These are phyloP conservation scores for Goffeauzyma gilvescens DNA, from an alignment of 768 basidiomycete species.

Conservation along the genomic window DNA sequence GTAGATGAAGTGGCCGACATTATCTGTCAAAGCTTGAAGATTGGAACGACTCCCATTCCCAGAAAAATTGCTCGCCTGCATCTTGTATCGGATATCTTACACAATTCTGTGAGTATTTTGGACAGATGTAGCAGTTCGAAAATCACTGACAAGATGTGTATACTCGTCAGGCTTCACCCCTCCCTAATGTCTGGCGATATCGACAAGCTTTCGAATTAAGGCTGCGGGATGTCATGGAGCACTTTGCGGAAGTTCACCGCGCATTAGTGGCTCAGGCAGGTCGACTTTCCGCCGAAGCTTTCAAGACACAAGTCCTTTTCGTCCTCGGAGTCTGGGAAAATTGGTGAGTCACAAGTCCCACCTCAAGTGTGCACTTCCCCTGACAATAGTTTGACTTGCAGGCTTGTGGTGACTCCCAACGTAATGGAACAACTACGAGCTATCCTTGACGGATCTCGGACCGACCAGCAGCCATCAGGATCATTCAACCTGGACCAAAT, in stretches of 20 bases:
- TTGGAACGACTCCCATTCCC: slow-evolving; percentile 89
- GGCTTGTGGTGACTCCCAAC: slow-evolving; percentile 82
- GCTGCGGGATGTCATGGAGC: slow-evolving; percentile 86
- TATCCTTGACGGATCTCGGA: slow-evolving; percentile 42
- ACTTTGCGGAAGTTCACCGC: slow-evolving; percentile 79
- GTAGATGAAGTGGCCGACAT: slow-evolving; percentile 84
- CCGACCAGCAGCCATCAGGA: not conserved
- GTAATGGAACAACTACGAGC: slow-evolving; percentile 54
- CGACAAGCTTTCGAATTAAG: slow-evolving; percentile 81
- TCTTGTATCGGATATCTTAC: slow-evolving; percentile 90
- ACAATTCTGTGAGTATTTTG: slow-evolving; percentile 50
- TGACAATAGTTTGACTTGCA: slow-evolving; percentile 1
- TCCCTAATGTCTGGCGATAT: slow-evolving; percentile 95
- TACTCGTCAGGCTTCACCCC: slow-evolving; percentile 44
- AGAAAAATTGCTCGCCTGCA: slow-evolving; percentile 87
- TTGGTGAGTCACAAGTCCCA: slow-evolving; percentile 36
- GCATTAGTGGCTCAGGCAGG: slow-evolving; percentile 60
- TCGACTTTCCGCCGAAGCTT: slow-evolving; percentile 84
- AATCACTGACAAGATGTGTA: not conserved
- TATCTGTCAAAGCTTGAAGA: slow-evolving; percentile 67
- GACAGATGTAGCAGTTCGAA: too few relatives aligned
- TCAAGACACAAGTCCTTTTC: slow-evolving; percentile 74
- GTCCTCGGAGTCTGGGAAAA: slow-evolving; percentile 95
- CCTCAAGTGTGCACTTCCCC: not conserved
- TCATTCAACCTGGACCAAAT: slow-evolving; percentile 4